These are phyloP conservation scores for Meira nashicola DNA, from an alignment of 1,284 basidiomycete genomes.

Conservation along the genomic window DNA sequence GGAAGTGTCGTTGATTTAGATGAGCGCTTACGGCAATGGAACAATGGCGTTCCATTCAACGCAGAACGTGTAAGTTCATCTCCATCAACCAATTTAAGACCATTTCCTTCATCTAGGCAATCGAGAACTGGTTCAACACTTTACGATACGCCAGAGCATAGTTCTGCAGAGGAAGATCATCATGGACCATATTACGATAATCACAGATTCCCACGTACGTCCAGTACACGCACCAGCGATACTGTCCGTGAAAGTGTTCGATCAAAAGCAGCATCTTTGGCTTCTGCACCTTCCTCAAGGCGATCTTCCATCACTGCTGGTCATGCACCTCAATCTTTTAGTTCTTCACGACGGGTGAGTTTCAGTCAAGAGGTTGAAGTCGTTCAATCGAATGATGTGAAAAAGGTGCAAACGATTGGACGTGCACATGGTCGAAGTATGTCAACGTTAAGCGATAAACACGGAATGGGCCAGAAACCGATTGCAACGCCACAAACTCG, in stretches of 20 bases:
- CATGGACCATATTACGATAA: background rate
- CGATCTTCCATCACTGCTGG: background rate
- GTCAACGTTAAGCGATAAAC: background rate
- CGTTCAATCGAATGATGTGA: background rate
- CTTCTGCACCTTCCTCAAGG: background rate
- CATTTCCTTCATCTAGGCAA: background rate
- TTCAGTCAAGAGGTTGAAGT: conserved; percentile 9
- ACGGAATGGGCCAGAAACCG: background rate
- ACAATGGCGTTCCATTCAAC: background rate
- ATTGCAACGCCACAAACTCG: background rate
- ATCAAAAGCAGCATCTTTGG: background rate
- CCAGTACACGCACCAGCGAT: background rate
- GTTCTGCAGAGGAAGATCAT: conserved; percentile 24
- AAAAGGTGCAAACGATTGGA: background rate
- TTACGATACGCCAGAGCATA: conserved; percentile 30
- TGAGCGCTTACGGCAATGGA: conserved; percentile 5
- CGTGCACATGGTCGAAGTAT: conserved; percentile 2
- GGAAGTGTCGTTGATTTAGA: background rate
- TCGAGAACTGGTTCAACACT: conserved; percentile 4
- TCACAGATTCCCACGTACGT: background rate
- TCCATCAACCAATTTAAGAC: background rate
- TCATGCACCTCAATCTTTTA: background rate
- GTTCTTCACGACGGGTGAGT: conserved; percentile 7
- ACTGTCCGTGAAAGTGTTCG: background rate
- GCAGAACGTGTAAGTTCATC: background rate